phyloP scores from a whole-genome alignment of 2,329 filamentous ascomycete genomes.

The Sporothrix curviconia region DNA sequence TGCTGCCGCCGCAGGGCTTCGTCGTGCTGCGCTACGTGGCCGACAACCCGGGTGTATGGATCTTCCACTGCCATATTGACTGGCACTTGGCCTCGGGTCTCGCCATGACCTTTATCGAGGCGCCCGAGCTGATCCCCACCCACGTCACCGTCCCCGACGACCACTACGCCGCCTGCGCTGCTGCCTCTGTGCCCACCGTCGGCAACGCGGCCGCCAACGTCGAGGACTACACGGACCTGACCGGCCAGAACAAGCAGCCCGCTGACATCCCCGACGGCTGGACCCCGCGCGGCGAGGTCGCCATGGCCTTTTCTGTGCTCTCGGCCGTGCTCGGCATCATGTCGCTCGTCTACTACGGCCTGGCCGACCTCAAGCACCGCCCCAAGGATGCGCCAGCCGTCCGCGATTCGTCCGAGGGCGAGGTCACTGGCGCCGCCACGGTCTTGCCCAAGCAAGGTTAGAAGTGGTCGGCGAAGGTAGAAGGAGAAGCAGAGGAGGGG shows the following conservation, averaged over 20 bases:
- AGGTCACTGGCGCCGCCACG: not conserved
- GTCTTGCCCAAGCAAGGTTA: conserved; percentile 8
- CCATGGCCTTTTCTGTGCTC: conserved; percentile 65
- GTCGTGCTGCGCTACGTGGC: conserved; percentile 62
- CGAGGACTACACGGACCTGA: conserved; percentile 22
- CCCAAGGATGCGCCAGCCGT: not conserved
- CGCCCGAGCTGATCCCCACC: conserved; percentile 55
- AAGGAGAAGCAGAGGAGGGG: not conserved
- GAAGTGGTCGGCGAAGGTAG: not conserved
- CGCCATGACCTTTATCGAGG: conserved; percentile 57
- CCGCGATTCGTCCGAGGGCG: conserved; percentile 12
- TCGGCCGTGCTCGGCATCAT: conserved; percentile 62
- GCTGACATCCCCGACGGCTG: conserved; percentile 31
- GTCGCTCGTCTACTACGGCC: conserved; percentile 62
- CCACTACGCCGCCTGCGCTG: conserved; percentile 51
- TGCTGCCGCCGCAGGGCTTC: conserved; percentile 59
- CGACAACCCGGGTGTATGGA: conserved; percentile 54
- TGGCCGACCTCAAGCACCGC: conserved; percentile 28
- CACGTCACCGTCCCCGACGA: conserved; percentile 52
- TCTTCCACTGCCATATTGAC: conserved; percentile 77
- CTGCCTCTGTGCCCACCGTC: conserved; percentile 18
- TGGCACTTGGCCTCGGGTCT: conserved; percentile 69
- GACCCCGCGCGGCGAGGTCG: conserved; percentile 63
- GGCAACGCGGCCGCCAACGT: conserved; percentile 27
- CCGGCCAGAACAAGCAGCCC: conserved; percentile 22